Percentiles rank a stretch among this genome's conserved stretches.
Conservation (phyloP, 106 monocot species). For the Acorus calamus region DNA sequence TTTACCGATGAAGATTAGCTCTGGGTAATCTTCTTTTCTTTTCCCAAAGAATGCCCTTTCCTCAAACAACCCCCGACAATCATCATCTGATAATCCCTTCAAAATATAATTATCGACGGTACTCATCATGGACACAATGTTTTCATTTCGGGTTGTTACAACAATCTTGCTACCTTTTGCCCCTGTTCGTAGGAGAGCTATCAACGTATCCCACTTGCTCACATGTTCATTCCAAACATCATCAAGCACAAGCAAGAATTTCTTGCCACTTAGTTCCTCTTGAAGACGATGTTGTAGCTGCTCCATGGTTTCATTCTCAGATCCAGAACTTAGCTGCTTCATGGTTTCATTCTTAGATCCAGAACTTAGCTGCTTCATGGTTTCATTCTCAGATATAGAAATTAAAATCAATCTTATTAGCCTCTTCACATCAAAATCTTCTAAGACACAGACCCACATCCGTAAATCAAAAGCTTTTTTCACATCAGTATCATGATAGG, state of each 20-base stretch:
- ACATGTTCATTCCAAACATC: constrained; percentile 29
- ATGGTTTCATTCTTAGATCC: not conserved
- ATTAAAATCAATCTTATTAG: constrained; percentile 11
- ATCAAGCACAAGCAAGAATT: constrained; percentile 37
- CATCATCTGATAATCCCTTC: constrained; percentile 3
- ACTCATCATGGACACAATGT: constrained; percentile 5
- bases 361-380: too few relatives aligned
- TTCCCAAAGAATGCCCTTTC: constrained; percentile 10
- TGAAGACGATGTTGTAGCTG: constrained; percentile 4
- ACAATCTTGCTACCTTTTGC: constrained; percentile 24
- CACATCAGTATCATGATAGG: constrained; percentile 7
- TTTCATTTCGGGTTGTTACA: constrained; percentile 21
- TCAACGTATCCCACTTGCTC: constrained; percentile 9
- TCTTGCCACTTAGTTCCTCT: constrained; percentile 5
- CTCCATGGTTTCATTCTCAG: constrained; percentile 1
- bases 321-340: too few relatives aligned
- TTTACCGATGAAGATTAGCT: constrained; percentile 6
- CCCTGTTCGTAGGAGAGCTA: not conserved
- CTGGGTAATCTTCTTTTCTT: not conserved
- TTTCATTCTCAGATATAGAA: not conserved
- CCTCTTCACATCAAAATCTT: constrained; percentile 11
- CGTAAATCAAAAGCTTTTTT: constrained; percentile 6
- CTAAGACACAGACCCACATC: constrained; percentile 20
- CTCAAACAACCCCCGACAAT: constrained; percentile 15
- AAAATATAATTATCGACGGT: not conserved